Percentiles rank a stretch among this genome's conserved stretches.
phyloP scores from a whole-genome alignment of 306 rosid genomes.

The Mucuna pruriens region DNA sequence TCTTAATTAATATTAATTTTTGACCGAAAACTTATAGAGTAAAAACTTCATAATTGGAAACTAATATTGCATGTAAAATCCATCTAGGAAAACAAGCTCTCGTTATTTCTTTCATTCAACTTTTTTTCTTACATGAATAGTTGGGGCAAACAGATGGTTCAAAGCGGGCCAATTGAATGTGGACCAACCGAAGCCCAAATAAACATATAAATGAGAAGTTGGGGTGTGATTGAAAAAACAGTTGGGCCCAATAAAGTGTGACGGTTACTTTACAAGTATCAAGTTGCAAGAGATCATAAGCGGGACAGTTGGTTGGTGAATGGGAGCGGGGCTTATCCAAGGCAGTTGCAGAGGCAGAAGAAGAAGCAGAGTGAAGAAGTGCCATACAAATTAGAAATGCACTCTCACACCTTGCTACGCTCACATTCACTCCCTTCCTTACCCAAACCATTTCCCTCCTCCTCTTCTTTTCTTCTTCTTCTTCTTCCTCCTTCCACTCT shows the following conservation, averaged over 20 bases:
- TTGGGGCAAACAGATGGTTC: too few species aligned
- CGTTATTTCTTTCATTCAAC: too few species aligned
- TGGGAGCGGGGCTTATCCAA: slow-evolving; percentile 43
- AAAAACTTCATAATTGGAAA: too few species aligned
- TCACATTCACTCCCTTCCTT: slow-evolving; percentile 46
- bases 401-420: slow-evolving; percentile 43
- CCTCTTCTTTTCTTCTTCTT: slow-evolving; percentile 25
- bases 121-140: too few species aligned
- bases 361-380: neutral
- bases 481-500: slow-evolving; percentile 48
- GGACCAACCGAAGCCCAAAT: neutral
- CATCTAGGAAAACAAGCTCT: too few species aligned
- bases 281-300: too few species aligned
- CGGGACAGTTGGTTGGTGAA: slow-evolving; percentile 43
- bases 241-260: neutral
- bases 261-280: slow-evolving; percentile 4
- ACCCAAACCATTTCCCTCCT: slow-evolving; percentile 47
- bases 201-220: neutral
- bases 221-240: neutral
- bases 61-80: too few species aligned
- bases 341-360: neutral
- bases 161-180: neutral
- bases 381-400: slow-evolving; percentile 50
- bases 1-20: too few species aligned
- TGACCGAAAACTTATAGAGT: too few species aligned